A percentile compares a stretch with the other conserved stretches of the same genome.
These are phyloP conservation scores for Fraxinus nigra DNA, from an alignment of 305 asterid species.

Conservation along the genomic window DNA sequence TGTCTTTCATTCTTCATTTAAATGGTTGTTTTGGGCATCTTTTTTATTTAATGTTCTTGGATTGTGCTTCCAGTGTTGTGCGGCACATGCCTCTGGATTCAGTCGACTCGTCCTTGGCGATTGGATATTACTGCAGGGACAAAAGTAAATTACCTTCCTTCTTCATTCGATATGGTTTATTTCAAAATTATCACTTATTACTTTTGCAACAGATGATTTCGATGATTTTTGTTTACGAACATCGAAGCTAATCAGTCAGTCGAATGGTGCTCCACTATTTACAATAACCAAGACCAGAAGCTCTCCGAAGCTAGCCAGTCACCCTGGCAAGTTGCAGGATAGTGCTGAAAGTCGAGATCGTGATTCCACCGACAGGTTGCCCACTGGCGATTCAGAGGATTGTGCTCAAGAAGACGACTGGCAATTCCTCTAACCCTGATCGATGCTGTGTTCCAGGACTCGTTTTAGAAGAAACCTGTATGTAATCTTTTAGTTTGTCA, in stretches of 20 bases:
- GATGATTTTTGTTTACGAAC: constrained; percentile 79
- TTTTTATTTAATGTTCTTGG: constrained; percentile 17
- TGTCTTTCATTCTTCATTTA: background rate
- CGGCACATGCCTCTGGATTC: constrained; percentile 75
- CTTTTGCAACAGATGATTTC: constrained; percentile 61
- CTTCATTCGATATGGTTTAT: background rate
- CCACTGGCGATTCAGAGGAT: constrained; percentile 32
- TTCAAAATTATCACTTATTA: background rate
- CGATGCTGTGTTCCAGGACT: background rate
- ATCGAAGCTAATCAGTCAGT: constrained; percentile 53
- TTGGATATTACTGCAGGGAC: constrained; percentile 67
- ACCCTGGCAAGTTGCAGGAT: constrained; percentile 15
- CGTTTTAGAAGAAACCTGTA: background rate
- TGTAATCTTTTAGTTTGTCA: background rate
- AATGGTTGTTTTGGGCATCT: background rate
- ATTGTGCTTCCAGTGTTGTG: constrained; percentile 49
- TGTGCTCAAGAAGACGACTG: constrained; percentile 78
- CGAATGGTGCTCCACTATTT: constrained; percentile 89
- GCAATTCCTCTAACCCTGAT: constrained; percentile 68
- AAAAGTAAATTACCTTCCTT: constrained; percentile 36
- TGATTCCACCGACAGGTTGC: constrained; percentile 28
- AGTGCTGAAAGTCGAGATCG: constrained; percentile 27
- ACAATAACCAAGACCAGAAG: constrained; percentile 64
- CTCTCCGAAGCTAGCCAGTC: constrained; percentile 27
- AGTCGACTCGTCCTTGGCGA: constrained; percentile 87